Conservation (phyloP, 768 basidiomycete species). For the Lyophyllum shimeji region DNA sequence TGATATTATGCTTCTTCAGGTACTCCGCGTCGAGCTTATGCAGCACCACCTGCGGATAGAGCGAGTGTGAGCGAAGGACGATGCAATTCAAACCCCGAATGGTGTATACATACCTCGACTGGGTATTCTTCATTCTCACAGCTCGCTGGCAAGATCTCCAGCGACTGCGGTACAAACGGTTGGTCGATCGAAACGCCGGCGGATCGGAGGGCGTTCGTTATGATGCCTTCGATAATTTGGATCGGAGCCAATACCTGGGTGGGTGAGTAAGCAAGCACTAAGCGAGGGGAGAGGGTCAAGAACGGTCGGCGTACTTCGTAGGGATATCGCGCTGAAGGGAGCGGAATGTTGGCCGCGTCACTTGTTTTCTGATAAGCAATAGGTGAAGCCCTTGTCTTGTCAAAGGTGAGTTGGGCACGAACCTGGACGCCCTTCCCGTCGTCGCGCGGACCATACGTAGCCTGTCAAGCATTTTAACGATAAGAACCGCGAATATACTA, state of each 20-base stretch:
- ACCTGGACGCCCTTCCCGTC: background rate
- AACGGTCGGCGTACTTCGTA: background rate
- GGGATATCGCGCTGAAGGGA: conserved; percentile 1
- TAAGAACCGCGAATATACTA: background rate
- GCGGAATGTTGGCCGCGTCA: background rate
- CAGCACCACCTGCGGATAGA: background rate
- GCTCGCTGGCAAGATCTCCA: background rate
- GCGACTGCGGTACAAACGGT: background rate
- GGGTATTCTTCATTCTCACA: background rate
- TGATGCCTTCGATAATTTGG: background rate
- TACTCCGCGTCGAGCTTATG: background rate
- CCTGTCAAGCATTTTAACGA: background rate
- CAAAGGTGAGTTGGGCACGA: background rate
- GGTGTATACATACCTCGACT: background rate
- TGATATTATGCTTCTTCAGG: background rate
- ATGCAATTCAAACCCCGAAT: background rate
- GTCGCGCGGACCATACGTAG: background rate
- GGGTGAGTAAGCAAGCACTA: background rate
- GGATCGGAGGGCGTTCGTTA: background rate
- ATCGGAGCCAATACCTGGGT: background rate
- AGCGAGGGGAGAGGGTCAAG: background rate
- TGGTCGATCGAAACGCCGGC: background rate
- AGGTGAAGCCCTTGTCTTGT: too few relatives aligned
- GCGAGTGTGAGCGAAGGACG: background rate
- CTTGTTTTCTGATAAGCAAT: too few relatives aligned